These are phyloP conservation scores for Solanum piurae DNA, from an alignment of 257 asterid species.

Conservation along the genomic window DNA sequence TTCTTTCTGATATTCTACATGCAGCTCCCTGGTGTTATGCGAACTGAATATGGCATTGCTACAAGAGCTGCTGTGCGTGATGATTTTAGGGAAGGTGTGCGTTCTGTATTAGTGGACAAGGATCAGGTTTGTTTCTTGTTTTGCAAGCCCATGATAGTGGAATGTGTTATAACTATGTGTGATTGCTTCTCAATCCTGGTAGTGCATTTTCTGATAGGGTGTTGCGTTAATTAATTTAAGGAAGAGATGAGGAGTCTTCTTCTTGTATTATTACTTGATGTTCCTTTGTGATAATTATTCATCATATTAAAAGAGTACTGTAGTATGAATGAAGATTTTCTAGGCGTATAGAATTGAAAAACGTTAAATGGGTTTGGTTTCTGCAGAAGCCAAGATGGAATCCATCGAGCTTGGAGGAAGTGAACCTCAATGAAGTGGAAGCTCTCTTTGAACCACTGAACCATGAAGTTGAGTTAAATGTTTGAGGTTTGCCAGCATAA, in stretches of 20 bases:
- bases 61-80: slow-evolving; percentile 59
- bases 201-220: background rate
- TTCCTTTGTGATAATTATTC: background rate
- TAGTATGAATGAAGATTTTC: background rate
- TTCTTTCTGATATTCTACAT: slow-evolving; percentile 10
- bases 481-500: slow-evolving; percentile 14
- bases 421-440: slow-evolving; percentile 47
- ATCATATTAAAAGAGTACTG: background rate
- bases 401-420: slow-evolving; percentile 71
- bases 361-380: background rate
- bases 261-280: background rate
- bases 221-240: background rate
- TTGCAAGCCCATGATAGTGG: background rate
- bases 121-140: slow-evolving; percentile 59
- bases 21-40: slow-evolving; percentile 87
- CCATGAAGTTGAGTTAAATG: slow-evolving; percentile 50
- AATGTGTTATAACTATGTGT: background rate
- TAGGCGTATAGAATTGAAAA: background rate
- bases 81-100: slow-evolving; percentile 90
- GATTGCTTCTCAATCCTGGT: background rate
- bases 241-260: background rate
- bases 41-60: slow-evolving; percentile 77
- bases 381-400: slow-evolving; percentile 87
- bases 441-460: slow-evolving; percentile 65
- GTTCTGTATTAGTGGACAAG: slow-evolving; percentile 93